phyloP scores from a whole-genome alignment of 768 basidiomycete genomes.

The Exsudoporus frostii region DNA sequence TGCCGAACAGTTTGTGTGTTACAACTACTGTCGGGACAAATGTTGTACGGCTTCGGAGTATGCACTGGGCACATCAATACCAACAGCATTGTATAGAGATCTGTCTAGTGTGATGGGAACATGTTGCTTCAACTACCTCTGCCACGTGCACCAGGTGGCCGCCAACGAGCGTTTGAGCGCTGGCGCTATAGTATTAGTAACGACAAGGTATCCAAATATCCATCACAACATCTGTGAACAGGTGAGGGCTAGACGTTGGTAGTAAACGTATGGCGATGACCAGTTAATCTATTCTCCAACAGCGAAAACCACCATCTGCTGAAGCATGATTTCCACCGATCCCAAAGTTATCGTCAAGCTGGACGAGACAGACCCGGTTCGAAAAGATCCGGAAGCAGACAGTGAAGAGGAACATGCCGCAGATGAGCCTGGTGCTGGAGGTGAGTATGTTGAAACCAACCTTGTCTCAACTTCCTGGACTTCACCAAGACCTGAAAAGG shows the following conservation, averaged over 20 bases:
- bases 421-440: slow-evolving; percentile 24
- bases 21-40: too few relatives aligned
- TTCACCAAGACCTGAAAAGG: slow-evolving; percentile 56
- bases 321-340: slow-evolving; percentile 22
- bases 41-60: slow-evolving; percentile 79
- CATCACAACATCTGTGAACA: not conserved
- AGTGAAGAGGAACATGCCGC: slow-evolving; percentile 33
- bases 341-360: slow-evolving; percentile 8
- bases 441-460: slow-evolving; percentile 19
- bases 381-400: slow-evolving; percentile 26
- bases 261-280: not conserved
- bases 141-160: not conserved
- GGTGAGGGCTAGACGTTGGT: not conserved
- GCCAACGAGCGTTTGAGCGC: too few relatives aligned
- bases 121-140: too few relatives aligned
- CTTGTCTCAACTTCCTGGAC: not conserved
- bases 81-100: slow-evolving; percentile 5
- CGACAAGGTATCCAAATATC: not conserved
- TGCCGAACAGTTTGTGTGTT: slow-evolving; percentile 62
- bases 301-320: not conserved
- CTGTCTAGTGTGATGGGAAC: not conserved
- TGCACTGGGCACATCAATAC: slow-evolving; percentile 22
- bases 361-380: slow-evolving; percentile 7
- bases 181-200: too few relatives aligned
- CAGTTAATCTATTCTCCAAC: not conserved